Evolutionary conservation across 2,329 filamentous ascomycete genomes (phyloP), one percentile per base, ranked within the genome.

Genomic region (Arachnomyces sp.): DNA sequence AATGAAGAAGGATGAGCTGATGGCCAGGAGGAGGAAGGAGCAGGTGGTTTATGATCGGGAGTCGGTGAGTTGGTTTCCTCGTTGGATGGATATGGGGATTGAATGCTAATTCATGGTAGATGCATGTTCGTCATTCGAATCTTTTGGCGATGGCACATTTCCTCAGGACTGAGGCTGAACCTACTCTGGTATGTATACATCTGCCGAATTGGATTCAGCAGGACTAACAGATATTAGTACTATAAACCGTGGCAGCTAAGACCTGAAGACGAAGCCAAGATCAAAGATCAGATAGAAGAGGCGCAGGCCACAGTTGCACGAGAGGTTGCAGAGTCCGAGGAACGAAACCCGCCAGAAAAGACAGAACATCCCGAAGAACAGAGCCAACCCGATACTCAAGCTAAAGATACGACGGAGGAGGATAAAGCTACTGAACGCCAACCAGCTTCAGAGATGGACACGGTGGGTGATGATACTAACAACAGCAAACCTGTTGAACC

Each of bases 171-270:
- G 78, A 68, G 50, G 68, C 80, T 30, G 71, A 81, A 52, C 90
- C 90, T 2, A 75, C 68, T 48, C 68, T 95, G 54, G 88, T 94
- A 72, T 57, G 84, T 71, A 35, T 7, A 25, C 15, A 21, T 9
- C 18, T 8, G 5, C 9, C 5, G 5, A 25, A 25, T 25, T 25
- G 21, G 5, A 25, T 9, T 9, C 21, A 9, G 5, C 4, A 31
- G 36, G 44, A 12, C 49, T 58, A 50, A 61, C 52, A 49, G 30
- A 30, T 29, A 9, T 9, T 48, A 95, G 87, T 90, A 84, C 61
- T 95, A 92, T 62, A 80, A 82, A 34, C 90, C 90, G 1, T 93
- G 84, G 82, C 80, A 87, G 52, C 71, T 85, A 41, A 78, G 77
- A 25, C 60, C 68, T 4, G 72, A 77, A 33, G 83, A 95, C 59